Evolutionary conservation across 2,329 filamentous ascomycete genomes (phyloP).

Genomic region (Orbilia ellipsospora): DNA sequence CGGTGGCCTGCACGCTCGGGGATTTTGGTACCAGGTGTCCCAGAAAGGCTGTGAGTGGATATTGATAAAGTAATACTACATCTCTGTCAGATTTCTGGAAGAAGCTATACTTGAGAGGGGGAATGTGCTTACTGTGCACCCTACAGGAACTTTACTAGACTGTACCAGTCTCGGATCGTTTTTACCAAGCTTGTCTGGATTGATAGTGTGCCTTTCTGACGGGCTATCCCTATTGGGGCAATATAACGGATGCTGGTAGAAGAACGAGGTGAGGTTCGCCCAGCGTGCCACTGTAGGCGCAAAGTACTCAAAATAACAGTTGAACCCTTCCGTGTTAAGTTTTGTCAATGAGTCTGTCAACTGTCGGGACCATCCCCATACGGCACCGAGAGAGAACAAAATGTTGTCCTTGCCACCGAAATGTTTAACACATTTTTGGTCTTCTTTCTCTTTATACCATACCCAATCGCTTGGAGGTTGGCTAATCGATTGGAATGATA

Average conservation of each 20-base stretch:
- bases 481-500: conserved; percentile 23
- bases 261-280: conserved; percentile 36
- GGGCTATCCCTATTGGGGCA: conserved; percentile 18
- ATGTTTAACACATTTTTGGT: conserved; percentile 6
- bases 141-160: conserved; percentile 15
- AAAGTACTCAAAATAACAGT: conserved; percentile 52
- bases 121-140: conserved; percentile 38
- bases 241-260: conserved; percentile 51
- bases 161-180: conserved; percentile 44
- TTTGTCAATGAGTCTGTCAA: conserved; percentile 33
- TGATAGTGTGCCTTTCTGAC: conserved; percentile 11
- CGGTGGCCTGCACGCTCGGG: conserved; percentile 26
- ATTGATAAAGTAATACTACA: conserved; percentile 47
- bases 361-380: conserved; percentile 48
- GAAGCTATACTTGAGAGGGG: neutral
- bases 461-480: conserved; percentile 14
- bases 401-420: conserved; percentile 27
- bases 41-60: conserved; percentile 41
- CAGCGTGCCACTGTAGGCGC: conserved; percentile 29
- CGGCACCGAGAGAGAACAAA: conserved; percentile 18
- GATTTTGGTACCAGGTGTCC: conserved; percentile 33
- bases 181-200: conserved; percentile 23
- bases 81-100: neutral
- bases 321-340: conserved; percentile 24
- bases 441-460: conserved; percentile 17